Conservation (phyloP, 768 basidiomycete genomes). For the Suillus paluster region DNA sequence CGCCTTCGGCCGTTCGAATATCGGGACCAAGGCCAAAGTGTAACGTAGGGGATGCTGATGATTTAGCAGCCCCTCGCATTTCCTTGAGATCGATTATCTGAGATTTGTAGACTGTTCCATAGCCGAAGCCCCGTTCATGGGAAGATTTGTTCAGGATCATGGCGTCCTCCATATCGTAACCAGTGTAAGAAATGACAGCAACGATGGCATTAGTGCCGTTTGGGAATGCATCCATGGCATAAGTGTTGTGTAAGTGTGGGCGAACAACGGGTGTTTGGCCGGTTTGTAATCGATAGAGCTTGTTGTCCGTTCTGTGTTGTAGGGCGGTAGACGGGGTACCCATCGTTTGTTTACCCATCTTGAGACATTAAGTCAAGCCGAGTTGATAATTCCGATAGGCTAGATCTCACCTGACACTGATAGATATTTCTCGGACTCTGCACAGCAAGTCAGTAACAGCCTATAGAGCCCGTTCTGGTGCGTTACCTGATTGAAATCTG, state of each 20-base stretch:
- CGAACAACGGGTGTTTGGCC: slow-evolving; percentile 96
- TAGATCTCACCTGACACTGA: slow-evolving; percentile 76
- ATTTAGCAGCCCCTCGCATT: slow-evolving; percentile 66
- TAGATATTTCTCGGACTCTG: slow-evolving; percentile 92
- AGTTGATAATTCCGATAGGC: background rate
- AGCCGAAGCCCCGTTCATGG: slow-evolving; percentile 96
- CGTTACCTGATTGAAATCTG: slow-evolving; percentile 94
- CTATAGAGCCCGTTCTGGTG: background rate
- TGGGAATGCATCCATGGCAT: slow-evolving; percentile 98
- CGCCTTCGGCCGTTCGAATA: slow-evolving; percentile 57
- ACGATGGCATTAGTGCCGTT: slow-evolving; percentile 98
- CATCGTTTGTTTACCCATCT: slow-evolving; percentile 99
- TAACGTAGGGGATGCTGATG: slow-evolving; percentile 60
- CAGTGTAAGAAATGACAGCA: slow-evolving; percentile 99
- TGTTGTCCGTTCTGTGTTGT: slow-evolving; percentile 95
- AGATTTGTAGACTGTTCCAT: slow-evolving; percentile 96
- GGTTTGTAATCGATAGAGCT: slow-evolving; percentile 93
- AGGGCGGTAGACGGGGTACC: slow-evolving; percentile 95
- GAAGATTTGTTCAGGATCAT: slow-evolving; percentile 99
- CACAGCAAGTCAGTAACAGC: slow-evolving; percentile 10
- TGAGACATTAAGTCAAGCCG: slow-evolving; percentile 11
- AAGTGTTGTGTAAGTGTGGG: slow-evolving; percentile 87
- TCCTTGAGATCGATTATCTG: slow-evolving; percentile 90
- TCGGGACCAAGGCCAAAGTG: slow-evolving; percentile 91
- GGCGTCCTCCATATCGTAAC: slow-evolving; percentile 99